phyloP scores from a whole-genome alignment of 768 basidiomycete species.

The Clathrus columnatus region DNA sequence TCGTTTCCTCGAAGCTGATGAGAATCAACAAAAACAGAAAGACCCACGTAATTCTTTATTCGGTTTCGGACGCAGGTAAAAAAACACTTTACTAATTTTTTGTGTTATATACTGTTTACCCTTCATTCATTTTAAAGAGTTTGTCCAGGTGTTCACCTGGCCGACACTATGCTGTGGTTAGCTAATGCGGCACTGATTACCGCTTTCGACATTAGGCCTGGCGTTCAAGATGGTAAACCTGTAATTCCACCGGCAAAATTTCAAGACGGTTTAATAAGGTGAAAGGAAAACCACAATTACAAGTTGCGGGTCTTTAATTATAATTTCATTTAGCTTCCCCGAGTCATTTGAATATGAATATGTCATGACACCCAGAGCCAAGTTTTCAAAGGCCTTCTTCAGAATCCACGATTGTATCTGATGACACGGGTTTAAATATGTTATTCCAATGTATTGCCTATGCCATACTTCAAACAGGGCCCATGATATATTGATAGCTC shows the following conservation, averaged over 20 bases:
- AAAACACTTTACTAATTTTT: not conserved
- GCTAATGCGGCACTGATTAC: not conserved
- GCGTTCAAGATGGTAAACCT: not conserved
- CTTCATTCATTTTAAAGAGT: not conserved
- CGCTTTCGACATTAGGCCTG: not conserved
- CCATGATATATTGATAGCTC: no score
- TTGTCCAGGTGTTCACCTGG: not conserved
- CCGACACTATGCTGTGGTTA: not conserved
- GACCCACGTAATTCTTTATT: conserved; percentile 37
- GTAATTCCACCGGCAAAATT: not conserved
- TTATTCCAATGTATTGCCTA: no score
- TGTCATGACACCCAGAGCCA: not conserved
- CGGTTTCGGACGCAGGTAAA: conserved; percentile 33
- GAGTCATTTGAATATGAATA: not conserved
- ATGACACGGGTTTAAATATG: no score
- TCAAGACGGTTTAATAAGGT: not conserved
- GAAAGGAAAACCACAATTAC: not conserved
- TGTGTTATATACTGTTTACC: not conserved
- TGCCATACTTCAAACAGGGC: no score
- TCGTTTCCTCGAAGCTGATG: conserved; percentile 28
- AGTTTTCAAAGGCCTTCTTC: not conserved
- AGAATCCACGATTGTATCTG: not conserved
- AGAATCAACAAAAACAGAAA: conserved; percentile 24
- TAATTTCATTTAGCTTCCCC: no score
- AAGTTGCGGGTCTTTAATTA: not conserved